phyloP scores from a whole-genome alignment of 192 early-diverging fungal species.

The Haplosporangium gracile region DNA sequence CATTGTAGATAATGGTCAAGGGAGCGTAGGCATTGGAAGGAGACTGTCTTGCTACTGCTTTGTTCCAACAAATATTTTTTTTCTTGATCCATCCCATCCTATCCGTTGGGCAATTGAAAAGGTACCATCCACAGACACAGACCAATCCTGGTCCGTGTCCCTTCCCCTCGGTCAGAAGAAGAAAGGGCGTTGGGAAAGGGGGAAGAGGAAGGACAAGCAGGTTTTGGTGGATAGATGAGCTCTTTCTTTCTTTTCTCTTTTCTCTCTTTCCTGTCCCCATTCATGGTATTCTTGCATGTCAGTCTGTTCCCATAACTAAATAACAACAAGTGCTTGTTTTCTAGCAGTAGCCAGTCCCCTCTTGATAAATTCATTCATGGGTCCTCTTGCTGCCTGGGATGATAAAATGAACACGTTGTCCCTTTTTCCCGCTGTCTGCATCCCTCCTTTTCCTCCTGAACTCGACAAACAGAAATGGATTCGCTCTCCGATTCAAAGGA shows the following conservation, averaged over 20 bases:
- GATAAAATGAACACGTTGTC: background rate
- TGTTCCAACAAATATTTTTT: background rate
- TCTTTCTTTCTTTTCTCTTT: background rate
- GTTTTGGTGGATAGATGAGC: constrained; percentile 2
- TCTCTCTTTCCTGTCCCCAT: background rate
- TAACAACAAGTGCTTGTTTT: background rate
- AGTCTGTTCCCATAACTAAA: background rate
- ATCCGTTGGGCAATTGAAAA: background rate
- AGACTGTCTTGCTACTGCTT: background rate
- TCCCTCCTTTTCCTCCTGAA: constrained; percentile 1
- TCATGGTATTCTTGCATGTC: background rate
- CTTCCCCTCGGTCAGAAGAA: background rate
- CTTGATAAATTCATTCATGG: background rate
- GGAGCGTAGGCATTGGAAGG: background rate
- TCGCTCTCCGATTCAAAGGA: constrained; percentile 37
- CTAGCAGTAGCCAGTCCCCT: background rate
- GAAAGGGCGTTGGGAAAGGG: background rate
- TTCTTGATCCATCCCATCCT: background rate
- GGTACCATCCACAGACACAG: background rate
- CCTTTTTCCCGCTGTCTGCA: background rate
- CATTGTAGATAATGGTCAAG: background rate
- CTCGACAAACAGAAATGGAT: background rate
- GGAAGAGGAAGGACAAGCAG: background rate
- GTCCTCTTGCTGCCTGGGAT: background rate
- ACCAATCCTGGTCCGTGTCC: background rate